Base-by-base conservation (phyloP, 768 basidiomycete genomes). In the Tylopilus rubrobrunneus region DNA sequence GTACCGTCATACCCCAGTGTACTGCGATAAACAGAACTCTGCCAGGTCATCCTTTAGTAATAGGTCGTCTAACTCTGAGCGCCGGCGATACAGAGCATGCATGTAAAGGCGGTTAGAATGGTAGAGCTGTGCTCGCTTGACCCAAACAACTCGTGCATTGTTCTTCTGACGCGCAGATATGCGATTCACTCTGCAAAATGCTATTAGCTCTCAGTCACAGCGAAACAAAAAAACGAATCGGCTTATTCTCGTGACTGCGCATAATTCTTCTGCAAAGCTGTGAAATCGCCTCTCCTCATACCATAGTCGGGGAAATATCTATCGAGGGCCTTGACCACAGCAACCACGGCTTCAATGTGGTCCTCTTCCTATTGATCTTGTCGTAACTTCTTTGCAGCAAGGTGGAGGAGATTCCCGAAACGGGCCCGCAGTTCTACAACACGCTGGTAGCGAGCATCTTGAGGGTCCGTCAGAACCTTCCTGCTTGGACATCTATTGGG, bases 281-380 rank as follows among this genome's bases (percentile, higher is more conserved):
- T 81, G 58, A 82, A 89, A 49, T 81, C 78, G 48, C 70, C 70
- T 62, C 82, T 72, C 44, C 72, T 80, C 65, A 87, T 73, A 14
- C 80, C 88, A 68, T 89, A 89, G 48, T 82, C 82, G 45, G 91
- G 74, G 61, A 92, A 73, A 62, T 82, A 89, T 2, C 84, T 81
- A 58, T 92, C 90, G 42, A 92, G 85, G 4, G 84, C 85, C 58
- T 83, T 83, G 23, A 84, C 79, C 17, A 91, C 80, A 36, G 76
- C 76, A 33, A 90, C 78, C 31, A 96, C 83, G 5, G 90, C 87
- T 67, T 98, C 95, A 42, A 91, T 87, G 56, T 91, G 88, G 65
- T 92, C 89, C 67, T 92, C 90, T 33, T 80, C 83, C 42, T 79
- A 80, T 12, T 76, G 79, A 41, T 80, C 78, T 60, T 80, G 77